Conservation (phyloP, 768 basidiomycete species). For the Jaapia argillacea region DNA sequence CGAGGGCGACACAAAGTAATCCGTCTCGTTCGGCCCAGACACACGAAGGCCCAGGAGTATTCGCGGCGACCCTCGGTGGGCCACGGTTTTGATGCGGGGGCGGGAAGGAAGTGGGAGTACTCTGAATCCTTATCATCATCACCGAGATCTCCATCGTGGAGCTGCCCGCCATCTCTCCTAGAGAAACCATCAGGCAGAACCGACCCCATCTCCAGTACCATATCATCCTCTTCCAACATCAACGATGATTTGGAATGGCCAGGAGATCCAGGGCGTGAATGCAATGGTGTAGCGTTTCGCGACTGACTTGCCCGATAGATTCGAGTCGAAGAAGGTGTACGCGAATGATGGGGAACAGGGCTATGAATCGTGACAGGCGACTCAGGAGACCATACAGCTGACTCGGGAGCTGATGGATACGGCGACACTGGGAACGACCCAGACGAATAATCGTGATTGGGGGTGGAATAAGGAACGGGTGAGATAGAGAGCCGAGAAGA, state of each 20-base stretch:
- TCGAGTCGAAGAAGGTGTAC: not conserved
- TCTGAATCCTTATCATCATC: too few relatives aligned
- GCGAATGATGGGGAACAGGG: not conserved
- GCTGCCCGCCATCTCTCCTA: too few relatives aligned
- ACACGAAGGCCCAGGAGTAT: slow-evolving; percentile 46
- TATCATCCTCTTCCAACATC: not conserved
- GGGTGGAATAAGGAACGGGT: slow-evolving; percentile 30
- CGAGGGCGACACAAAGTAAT: slow-evolving; percentile 39
- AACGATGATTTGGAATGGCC: not conserved
- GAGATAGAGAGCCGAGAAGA: slow-evolving; percentile 8
- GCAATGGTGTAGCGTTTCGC: not conserved
- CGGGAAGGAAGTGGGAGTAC: too few relatives aligned
- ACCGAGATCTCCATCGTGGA: too few relatives aligned
- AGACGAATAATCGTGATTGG: slow-evolving; percentile 17
- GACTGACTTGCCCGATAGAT: not conserved
- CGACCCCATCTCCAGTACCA: too few relatives aligned
- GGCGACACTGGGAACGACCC: slow-evolving; percentile 11
- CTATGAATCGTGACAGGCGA: not conserved
- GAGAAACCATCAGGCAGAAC: too few relatives aligned
- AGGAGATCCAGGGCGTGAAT: too few relatives aligned
- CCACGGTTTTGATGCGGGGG: too few relatives aligned
- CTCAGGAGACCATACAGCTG: not conserved
- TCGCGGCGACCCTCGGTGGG: slow-evolving; percentile 14
- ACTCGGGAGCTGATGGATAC: not conserved
- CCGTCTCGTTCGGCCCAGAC: slow-evolving; percentile 45